These are phyloP conservation scores for Suhomyces anneliseae DNA, from an alignment of 1,139 yeast genomes.

Conservation along the genomic window DNA sequence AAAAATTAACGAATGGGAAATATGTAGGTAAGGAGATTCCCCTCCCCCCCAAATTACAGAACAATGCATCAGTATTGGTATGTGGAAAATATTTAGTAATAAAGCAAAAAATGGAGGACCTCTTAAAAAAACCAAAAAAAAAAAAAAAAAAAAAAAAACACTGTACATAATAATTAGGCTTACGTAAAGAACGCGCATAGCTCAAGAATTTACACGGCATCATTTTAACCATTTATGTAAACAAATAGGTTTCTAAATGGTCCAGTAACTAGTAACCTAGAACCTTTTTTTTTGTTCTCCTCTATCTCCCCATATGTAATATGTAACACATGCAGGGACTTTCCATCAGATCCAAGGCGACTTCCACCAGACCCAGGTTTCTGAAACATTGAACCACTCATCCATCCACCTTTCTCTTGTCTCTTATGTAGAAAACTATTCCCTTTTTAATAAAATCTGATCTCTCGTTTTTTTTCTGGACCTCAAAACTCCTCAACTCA, in stretches of 20 bases:
- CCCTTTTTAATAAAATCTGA: neutral
- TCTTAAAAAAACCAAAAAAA: no score
- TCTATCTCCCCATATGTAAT: neutral
- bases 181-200: slow-evolving; percentile 1
- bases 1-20: no score
- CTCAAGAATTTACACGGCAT: neutral
- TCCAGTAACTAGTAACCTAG: no score
- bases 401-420: neutral
- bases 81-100: neutral
- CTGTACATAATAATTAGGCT: neutral
- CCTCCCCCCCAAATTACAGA: slow-evolving; percentile 1
- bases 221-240: neutral
- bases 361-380: neutral
- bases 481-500: neutral
- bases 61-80: neutral
- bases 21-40: neutral
- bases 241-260: neutral
- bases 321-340: neutral
- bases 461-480: no score
- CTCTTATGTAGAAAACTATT: neutral
- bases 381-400: neutral
- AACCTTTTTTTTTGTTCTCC: neutral
- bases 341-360: neutral
- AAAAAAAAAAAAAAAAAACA: no score
- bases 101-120: no score